phyloP scores from a whole-genome alignment of 306 rosid species.

The Cucurbita moschata region DNA sequence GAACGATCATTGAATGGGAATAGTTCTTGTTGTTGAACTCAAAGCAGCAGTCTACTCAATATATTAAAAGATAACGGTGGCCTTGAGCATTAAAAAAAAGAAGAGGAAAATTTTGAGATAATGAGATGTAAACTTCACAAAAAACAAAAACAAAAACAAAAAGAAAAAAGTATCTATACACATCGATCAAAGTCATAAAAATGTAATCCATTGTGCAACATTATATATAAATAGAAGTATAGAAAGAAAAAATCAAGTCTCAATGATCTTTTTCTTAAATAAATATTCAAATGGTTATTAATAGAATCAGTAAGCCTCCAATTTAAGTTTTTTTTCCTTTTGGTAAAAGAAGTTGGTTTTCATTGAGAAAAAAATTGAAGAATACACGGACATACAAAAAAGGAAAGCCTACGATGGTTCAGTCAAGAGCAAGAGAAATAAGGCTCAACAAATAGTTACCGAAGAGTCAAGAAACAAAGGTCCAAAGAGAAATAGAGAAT shows the following conservation, averaged over 20 bases:
- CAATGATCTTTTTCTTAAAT: not conserved
- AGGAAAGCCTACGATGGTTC: too few species aligned
- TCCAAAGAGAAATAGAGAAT: too few species aligned
- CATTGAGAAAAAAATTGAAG: too few species aligned
- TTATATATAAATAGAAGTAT: not conserved
- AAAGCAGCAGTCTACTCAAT: not conserved
- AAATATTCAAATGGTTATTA: not conserved
- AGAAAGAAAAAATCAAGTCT: not conserved
- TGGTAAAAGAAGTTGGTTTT: too few species aligned
- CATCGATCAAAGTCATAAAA: not conserved
- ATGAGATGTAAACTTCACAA: not conserved
- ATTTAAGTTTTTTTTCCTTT: not conserved
- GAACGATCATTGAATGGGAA: not conserved
- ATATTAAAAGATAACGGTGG: not conserved
- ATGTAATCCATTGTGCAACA: not conserved
- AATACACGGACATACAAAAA: too few species aligned
- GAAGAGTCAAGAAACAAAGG: too few species aligned
- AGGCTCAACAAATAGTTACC: too few species aligned
- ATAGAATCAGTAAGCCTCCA: not conserved
- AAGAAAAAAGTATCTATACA: not conserved
- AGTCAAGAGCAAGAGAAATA: too few species aligned
- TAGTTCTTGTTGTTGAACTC: not conserved
- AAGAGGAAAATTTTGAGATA: not conserved
- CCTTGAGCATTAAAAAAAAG: not conserved
- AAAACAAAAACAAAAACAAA: not conserved